phyloP scores from a whole-genome alignment of 352 stramenopile genomes.

The Globisporangium spiculum region DNA sequence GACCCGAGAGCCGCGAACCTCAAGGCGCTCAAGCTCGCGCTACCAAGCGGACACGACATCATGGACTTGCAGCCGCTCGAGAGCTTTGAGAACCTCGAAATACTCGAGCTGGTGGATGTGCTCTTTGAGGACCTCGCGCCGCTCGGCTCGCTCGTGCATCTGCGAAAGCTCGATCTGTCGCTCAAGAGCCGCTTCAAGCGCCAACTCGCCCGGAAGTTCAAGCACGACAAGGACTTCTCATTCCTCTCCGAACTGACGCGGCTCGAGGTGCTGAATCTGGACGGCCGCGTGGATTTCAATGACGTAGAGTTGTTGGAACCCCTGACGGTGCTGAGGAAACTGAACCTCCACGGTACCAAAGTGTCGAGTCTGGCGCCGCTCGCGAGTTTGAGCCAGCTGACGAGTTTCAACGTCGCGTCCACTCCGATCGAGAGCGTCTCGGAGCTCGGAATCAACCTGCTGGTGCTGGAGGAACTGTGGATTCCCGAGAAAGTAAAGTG shows the following conservation, averaged over 20 bases:
- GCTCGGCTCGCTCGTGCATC: constrained; percentile 33
- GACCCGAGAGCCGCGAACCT: constrained; percentile 9
- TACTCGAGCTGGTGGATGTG: constrained; percentile 50
- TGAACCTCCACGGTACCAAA: constrained; percentile 55
- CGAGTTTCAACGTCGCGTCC: constrained; percentile 47
- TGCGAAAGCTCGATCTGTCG: constrained; percentile 52
- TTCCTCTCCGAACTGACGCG: constrained; percentile 36
- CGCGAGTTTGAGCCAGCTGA: constrained; percentile 26
- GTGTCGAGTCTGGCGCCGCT: constrained; percentile 37
- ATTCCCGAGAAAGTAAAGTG: constrained; percentile 46
- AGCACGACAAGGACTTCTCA: constrained; percentile 39
- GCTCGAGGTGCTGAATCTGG: constrained; percentile 46
- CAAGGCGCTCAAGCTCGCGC: constrained; percentile 29
- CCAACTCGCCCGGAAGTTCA: constrained; percentile 36
- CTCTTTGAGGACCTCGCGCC: constrained; percentile 49
- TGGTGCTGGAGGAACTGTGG: constrained; percentile 49
- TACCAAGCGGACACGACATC: constrained; percentile 33
- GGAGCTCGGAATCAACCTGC: constrained; percentile 16
- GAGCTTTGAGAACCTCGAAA: constrained; percentile 33
- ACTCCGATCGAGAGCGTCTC: constrained; percentile 42
- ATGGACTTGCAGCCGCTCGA: constrained; percentile 44
- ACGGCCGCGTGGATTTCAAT: constrained; percentile 61
- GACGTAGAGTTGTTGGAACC: constrained; percentile 34
- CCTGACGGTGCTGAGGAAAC: constrained; percentile 35
- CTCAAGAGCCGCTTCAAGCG: constrained; percentile 42